A percentile compares a stretch with the other conserved stretches of the same genome.
phyloP scores from a whole-genome alignment of 345 rosid genomes.

The Eucalyptus cloeziana region DNA sequence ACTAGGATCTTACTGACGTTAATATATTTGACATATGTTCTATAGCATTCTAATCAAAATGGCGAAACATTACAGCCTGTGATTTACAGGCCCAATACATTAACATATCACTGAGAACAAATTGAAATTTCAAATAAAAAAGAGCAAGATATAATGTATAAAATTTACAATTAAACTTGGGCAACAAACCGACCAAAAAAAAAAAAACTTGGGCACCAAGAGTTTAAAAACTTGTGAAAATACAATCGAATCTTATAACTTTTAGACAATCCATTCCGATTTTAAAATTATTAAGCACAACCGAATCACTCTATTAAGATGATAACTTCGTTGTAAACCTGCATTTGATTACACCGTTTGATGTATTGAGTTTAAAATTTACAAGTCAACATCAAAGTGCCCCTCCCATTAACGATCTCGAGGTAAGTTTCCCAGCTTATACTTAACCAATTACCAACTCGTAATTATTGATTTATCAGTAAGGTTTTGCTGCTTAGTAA shows the following conservation, averaged over 20 bases:
- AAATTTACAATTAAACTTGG: background rate
- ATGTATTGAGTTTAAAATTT: background rate
- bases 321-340: background rate
- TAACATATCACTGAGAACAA: background rate
- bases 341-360: background rate
- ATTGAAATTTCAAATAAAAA: background rate
- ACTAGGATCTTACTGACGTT: background rate
- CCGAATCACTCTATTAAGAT: background rate
- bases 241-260: background rate
- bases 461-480: background rate
- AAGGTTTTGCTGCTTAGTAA: background rate
- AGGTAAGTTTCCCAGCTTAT: background rate
- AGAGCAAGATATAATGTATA: too few species aligned
- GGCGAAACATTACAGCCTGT: background rate
- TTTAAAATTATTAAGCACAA: background rate
- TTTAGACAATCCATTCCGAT: rapidly evolving
- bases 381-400: background rate
- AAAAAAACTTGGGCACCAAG: too few species aligned
- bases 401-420: background rate
- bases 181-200: too few species aligned
- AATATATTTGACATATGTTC: background rate
- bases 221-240: background rate
- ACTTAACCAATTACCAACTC: background rate
- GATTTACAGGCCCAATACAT: background rate
- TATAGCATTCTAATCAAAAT: background rate